A percentile compares a stretch with the other conserved stretches of the same genome.
Evolutionary conservation across 2,329 filamentous ascomycete genomes (phyloP).

Genomic region (Cladosporium sp.): DNA sequence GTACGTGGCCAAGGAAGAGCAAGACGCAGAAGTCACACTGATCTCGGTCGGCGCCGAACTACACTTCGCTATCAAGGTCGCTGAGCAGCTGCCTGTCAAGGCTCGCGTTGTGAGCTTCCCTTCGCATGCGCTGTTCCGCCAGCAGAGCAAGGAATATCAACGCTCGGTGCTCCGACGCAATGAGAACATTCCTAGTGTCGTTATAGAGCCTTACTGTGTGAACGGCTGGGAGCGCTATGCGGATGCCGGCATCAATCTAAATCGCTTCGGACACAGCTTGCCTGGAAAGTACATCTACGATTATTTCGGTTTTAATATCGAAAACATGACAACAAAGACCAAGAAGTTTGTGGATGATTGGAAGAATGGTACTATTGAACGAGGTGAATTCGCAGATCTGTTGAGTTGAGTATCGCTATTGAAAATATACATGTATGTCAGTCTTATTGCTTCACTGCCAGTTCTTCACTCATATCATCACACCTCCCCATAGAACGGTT

Average conservation of each 20-base stretch:
- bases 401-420: too few species aligned
- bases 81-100: constrained; percentile 40
- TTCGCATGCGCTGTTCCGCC: constrained; percentile 52
- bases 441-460: too few species aligned
- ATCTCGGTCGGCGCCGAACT: constrained; percentile 55
- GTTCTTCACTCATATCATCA: too few species aligned
- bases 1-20: constrained; percentile 43
- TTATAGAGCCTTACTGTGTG: constrained; percentile 64
- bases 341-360: constrained; percentile 39
- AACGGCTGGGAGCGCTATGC: too few species aligned
- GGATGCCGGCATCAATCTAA: too few species aligned
- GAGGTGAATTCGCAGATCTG: constrained; percentile 16
- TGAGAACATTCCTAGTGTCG: constrained; percentile 44
- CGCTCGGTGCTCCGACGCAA: constrained; percentile 48
- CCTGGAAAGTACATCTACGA: constrained; percentile 57
- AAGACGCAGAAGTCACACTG: constrained; percentile 46
- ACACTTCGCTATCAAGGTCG: constrained; percentile 47
- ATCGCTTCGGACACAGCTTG: constrained; percentile 56
- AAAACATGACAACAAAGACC: constrained; percentile 46
- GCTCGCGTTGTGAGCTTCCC: constrained; percentile 54
- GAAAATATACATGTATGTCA: too few species aligned
- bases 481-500: neutral
- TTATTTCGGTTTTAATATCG: constrained; percentile 56
- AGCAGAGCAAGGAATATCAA: constrained; percentile 48
- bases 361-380: constrained; percentile 37